Evolutionary conservation across 768 basidiomycete species (phyloP), one percentile per base, ranked within the genome.

Genomic region (Paxillus ammoniavirescens): DNA sequence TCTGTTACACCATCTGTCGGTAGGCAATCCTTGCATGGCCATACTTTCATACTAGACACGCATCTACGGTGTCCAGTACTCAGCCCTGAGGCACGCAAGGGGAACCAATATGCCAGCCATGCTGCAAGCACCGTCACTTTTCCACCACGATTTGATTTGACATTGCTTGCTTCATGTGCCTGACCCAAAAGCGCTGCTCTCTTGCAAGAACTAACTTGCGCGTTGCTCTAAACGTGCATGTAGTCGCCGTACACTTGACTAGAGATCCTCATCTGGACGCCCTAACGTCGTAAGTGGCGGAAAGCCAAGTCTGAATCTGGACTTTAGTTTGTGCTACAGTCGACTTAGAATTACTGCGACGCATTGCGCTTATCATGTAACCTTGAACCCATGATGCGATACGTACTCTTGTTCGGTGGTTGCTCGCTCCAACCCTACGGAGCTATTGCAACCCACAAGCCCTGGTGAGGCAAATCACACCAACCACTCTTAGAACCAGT

Each of bases 91-190:
- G 52, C 55, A 47, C 52, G 31, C 33, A 50, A 52, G 53, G 53
- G 42, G 18, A 51, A 35, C 13, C 33, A 21, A 21, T 21, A 33
- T 33, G 9, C 33, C 33, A 9, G n/a, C 53, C 54, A 55, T 18
- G 54, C 54, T 55, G 54, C 43, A 55, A 41, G 28, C 53, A 43
- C 42, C 38, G 49, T 52, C 53, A 51, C 30, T 44, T 31, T 49
- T 51, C 43, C 41, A 54, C 18, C 42, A 50, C 30, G 33, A 30
- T 50, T 54, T 51, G 28, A 44, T 40, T 28, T 51, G 30, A 52
- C 54, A 51, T 52, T 55, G 38, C 52, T 47, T 47, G 36, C 6
- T 33, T 53, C 55, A 40, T 47, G 55, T 56, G 52, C 55, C 55
- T 56, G 52, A 30, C 43, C 43, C 26, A 45, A 45, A 45, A 45